These are phyloP conservation scores for Colletotrichum salicis DNA, from an alignment of 2,329 filamentous ascomycete species.

Conservation along the genomic window DNA sequence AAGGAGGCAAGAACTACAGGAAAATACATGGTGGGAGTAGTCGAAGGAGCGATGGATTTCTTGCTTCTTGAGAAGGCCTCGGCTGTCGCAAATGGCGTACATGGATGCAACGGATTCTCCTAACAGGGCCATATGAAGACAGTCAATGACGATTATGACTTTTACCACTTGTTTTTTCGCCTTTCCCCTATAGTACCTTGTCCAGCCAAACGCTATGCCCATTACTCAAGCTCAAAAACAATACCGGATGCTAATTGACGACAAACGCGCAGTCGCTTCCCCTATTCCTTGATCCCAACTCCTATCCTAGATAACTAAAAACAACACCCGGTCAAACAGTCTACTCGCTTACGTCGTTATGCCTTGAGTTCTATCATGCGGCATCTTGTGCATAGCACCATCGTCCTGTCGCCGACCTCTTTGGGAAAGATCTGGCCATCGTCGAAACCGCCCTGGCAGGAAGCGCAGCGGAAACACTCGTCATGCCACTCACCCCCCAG, in stretches of 20 bases:
- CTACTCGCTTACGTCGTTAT: constrained; percentile 39
- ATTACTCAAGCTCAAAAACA: not conserved
- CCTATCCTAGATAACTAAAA: not conserved
- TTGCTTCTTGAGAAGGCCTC: constrained; percentile 13
- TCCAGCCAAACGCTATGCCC: not conserved
- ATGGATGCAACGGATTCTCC: constrained; percentile 13
- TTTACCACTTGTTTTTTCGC: constrained; percentile 16
- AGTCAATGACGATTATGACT: constrained; percentile 33
- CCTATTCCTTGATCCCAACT: not conserved
- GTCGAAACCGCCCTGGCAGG: constrained; percentile 68
- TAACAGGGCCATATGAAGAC: constrained; percentile 13
- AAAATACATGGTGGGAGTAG: constrained; percentile 1
- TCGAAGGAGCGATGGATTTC: constrained; percentile 10
- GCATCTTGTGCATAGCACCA: constrained; percentile 71
- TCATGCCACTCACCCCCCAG: constrained; percentile 95
- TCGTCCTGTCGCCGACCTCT: constrained; percentile 43
- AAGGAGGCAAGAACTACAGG: not conserved
- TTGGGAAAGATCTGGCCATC: constrained; percentile 74
- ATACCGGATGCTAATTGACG: not conserved
- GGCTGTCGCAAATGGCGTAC: constrained; percentile 11
- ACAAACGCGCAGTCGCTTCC: not conserved
- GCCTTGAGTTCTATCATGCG: constrained; percentile 69
- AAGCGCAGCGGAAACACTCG: constrained; percentile 84
- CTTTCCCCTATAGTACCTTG: not conserved
- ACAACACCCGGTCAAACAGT: not conserved